Conservation (phyloP, 2,329 filamentous ascomycete species). For the Colletotrichum theobromicola region DNA sequence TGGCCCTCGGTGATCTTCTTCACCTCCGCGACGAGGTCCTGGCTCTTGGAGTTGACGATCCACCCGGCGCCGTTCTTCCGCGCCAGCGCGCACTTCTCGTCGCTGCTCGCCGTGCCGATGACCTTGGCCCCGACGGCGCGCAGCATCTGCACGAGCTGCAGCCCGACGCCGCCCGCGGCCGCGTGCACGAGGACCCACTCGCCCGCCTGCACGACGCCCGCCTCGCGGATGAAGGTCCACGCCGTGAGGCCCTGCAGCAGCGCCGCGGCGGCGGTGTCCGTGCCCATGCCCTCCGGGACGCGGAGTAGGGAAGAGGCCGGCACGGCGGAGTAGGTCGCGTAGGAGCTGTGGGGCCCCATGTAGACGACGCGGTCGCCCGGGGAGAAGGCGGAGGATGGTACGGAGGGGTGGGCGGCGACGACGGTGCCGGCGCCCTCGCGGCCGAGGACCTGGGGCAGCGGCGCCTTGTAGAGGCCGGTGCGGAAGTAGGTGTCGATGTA, state of each 20-base stretch:
- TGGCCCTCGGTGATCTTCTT: conserved; percentile 73
- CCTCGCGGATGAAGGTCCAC: conserved; percentile 78
- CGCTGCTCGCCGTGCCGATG: conserved; percentile 79
- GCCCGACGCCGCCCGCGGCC: conserved; percentile 81
- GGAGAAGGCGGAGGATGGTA: conserved; percentile 52
- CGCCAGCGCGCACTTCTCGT: conserved; percentile 75
- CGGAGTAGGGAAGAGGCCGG: conserved; percentile 60
- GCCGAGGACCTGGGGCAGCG: conserved; percentile 79
- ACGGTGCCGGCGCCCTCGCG: conserved; percentile 80
- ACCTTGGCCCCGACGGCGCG: conserved; percentile 74
- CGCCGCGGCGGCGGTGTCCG: conserved; percentile 69
- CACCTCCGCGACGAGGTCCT: conserved; percentile 64
- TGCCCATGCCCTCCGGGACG: conserved; percentile 66
- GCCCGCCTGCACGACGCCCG: conserved; percentile 74
- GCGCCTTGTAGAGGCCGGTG: conserved; percentile 76
- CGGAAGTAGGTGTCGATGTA: conserved; percentile 95
- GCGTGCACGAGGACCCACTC: conserved; percentile 88
- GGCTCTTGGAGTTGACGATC: conserved; percentile 70
- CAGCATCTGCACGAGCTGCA: conserved; percentile 78
- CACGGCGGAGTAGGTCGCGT: conserved; percentile 62
- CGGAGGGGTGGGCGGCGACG: conserved; percentile 61
- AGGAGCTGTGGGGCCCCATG: conserved; percentile 56
- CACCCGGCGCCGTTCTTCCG: conserved; percentile 73
- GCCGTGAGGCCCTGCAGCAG: conserved; percentile 86
- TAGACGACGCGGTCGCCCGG: conserved; percentile 76